Evolutionary conservation across 257 asterid species (phyloP).

Genomic region (Solanum corneliomulleri): DNA sequence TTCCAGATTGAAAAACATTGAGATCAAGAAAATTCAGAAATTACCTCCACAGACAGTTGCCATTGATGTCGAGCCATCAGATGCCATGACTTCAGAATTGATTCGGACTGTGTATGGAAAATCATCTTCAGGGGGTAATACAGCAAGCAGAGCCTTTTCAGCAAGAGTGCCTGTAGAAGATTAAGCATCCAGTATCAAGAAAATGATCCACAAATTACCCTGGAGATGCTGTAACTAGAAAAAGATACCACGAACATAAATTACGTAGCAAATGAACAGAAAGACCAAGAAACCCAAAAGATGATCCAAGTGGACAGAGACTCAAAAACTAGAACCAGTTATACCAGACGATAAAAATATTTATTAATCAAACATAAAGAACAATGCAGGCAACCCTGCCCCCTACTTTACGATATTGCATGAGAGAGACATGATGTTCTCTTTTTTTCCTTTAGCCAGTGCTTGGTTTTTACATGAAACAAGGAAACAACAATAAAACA

Average conservation of each 20-base stretch:
- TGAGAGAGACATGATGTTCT: background rate
- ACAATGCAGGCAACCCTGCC: background rate
- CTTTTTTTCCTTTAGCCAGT: background rate
- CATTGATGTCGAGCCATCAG: constrained; percentile 99
- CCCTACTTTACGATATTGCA: background rate
- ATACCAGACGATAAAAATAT: background rate
- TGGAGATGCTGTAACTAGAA: background rate
- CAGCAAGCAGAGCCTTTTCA: constrained; percentile 87
- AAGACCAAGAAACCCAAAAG: background rate
- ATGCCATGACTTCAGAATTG: constrained; percentile 97
- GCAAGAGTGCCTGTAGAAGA: constrained; percentile 77
- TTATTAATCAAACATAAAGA: background rate
- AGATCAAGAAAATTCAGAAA: background rate
- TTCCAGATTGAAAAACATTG: background rate
- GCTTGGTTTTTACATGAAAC: background rate
- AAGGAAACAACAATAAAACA: background rate
- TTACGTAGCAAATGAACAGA: background rate
- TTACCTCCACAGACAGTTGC: constrained; percentile 99
- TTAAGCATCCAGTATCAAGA: constrained; percentile 9
- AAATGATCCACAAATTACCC: background rate
- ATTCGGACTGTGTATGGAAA: constrained; percentile 80
- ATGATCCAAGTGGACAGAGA: background rate
- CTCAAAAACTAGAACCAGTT: background rate
- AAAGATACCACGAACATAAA: background rate
- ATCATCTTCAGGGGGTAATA: constrained; percentile 79